phyloP scores from a whole-genome alignment of 108 stramenopile species.

The Nitzschia sp. region DNA sequence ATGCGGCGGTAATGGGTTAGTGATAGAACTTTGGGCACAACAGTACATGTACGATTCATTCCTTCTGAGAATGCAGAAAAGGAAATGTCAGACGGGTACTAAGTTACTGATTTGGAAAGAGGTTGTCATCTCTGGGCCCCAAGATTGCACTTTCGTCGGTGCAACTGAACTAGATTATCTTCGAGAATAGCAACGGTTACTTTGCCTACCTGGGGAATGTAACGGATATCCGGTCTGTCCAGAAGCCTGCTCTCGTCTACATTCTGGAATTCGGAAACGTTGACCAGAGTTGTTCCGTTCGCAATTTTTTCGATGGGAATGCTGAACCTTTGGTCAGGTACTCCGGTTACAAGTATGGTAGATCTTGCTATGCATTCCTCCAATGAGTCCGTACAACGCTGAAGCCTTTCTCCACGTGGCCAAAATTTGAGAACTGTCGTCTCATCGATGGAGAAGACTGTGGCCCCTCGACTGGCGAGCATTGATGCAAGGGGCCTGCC shows the following conservation, averaged over 20 bases:
- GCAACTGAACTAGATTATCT: constrained; percentile 84
- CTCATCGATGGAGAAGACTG: constrained; percentile 88
- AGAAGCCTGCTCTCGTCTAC: constrained; percentile 78
- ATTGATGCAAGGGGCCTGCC: constrained; percentile 93
- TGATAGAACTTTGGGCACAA: no score
- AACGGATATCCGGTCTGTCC: constrained; percentile 53
- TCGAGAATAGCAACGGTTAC: constrained; percentile 94
- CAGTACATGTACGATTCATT: no score
- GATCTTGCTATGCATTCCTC: constrained; percentile 67
- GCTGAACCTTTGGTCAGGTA: constrained; percentile 75
- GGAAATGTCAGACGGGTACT: no score
- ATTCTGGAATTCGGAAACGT: constrained; percentile 86
- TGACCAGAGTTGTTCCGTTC: constrained; percentile 78
- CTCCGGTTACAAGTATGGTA: constrained; percentile 84
- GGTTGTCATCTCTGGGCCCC: no score
- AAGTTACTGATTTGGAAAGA: no score
- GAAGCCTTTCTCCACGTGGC: constrained; percentile 41
- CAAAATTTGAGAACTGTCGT: constrained; percentile 75
- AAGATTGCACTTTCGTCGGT: constrained; percentile 33
- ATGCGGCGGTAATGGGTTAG: no score
- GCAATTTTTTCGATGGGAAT: constrained; percentile 72
- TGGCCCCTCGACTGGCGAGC: constrained; percentile 88
- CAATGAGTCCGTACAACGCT: constrained; percentile 45
- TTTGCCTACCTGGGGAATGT: constrained; percentile 92
- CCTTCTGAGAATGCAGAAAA: no score